Conservation (phyloP, 2,329 filamentous ascomycete species). For the Cladosporium sp. region DNA sequence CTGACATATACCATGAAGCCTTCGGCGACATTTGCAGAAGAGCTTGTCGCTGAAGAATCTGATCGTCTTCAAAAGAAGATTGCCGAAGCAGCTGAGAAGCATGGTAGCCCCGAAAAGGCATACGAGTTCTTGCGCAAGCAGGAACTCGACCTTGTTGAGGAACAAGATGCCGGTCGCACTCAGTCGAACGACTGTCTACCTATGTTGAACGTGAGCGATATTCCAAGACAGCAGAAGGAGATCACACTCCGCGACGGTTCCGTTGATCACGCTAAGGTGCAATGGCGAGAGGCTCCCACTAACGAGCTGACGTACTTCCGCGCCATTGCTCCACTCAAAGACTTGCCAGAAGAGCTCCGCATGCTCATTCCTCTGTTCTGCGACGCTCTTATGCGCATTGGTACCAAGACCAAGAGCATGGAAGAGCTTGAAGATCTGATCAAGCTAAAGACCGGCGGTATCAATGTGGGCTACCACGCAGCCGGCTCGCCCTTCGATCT, state of each 20-base stretch:
- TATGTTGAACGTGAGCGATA: constrained; percentile 82
- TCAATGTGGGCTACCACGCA: constrained; percentile 80
- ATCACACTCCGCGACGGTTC: constrained; percentile 60
- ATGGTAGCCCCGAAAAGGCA: constrained; percentile 68
- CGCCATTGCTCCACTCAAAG: constrained; percentile 73
- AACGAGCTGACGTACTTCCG: constrained; percentile 97
- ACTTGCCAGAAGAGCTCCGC: constrained; percentile 78
- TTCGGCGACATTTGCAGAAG: constrained; percentile 67
- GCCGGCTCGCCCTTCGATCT: constrained; percentile 72
- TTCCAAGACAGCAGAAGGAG: constrained; percentile 71
- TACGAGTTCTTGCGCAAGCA: constrained; percentile 67
- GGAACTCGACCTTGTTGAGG: constrained; percentile 68
- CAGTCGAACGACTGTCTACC: constrained; percentile 85
- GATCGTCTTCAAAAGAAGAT: constrained; percentile 72
- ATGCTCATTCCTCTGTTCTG: constrained; percentile 85
- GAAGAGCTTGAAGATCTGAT: constrained; percentile 94
- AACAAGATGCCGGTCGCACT: constrained; percentile 67
- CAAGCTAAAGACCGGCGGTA: constrained; percentile 90
- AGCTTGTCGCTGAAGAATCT: constrained; percentile 73
- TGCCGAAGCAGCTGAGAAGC: constrained; percentile 60
- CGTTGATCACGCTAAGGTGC: constrained; percentile 63
- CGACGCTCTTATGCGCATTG: constrained; percentile 87
- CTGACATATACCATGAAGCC: constrained; percentile 94
- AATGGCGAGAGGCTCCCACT: constrained; percentile 89
- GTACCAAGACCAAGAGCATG: constrained; percentile 82